Evolutionary conservation across 352 stramenopile species (phyloP).

Genomic region (Phytophthora tubulina): DNA sequence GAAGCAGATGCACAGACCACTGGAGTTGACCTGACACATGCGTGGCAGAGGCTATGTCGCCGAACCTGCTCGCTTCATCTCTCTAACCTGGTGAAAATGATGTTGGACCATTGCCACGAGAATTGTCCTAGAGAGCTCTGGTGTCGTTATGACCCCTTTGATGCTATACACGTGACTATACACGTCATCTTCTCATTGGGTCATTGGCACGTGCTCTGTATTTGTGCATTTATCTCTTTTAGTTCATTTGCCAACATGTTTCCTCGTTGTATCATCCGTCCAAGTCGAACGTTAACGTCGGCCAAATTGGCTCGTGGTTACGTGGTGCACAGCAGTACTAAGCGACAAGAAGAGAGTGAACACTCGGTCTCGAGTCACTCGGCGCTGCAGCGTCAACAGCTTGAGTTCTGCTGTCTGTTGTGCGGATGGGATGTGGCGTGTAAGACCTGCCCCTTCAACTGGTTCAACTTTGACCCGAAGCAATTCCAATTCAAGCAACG

Average conservation of each 20-base stretch:
- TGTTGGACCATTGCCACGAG: neutral
- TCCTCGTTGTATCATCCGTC: slow-evolving; percentile 14
- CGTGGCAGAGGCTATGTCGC: neutral
- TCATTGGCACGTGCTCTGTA: neutral
- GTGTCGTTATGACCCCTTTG: too few relatives aligned
- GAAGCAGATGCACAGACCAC: neutral
- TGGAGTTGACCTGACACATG: neutral
- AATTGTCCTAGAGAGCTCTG: neutral
- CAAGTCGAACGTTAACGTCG: slow-evolving; percentile 3
- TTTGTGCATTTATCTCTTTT: neutral
- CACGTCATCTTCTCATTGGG: neutral
- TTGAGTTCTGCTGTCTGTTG: slow-evolving; percentile 79
- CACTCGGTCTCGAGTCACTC: slow-evolving; percentile 38
- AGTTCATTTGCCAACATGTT: slow-evolving; percentile 10
- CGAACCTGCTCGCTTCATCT: too few relatives aligned
- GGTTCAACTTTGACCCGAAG: slow-evolving; percentile 65
- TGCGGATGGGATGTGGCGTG: slow-evolving; percentile 73
- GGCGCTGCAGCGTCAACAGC: slow-evolving; percentile 57
- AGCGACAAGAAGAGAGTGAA: neutral
- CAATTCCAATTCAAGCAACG: slow-evolving; percentile 42
- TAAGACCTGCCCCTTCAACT: slow-evolving; percentile 73
- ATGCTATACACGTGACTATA: slow-evolving; percentile 1
- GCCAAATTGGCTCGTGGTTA: slow-evolving; percentile 5
- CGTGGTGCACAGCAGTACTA: slow-evolving; percentile 12
- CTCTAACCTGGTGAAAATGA: too few relatives aligned